A percentile compares a stretch with the other conserved stretches of the same genome.
Evolutionary conservation across 75 land plant species (phyloP).

Genomic region (Isoetes taiwanensis): DNA sequence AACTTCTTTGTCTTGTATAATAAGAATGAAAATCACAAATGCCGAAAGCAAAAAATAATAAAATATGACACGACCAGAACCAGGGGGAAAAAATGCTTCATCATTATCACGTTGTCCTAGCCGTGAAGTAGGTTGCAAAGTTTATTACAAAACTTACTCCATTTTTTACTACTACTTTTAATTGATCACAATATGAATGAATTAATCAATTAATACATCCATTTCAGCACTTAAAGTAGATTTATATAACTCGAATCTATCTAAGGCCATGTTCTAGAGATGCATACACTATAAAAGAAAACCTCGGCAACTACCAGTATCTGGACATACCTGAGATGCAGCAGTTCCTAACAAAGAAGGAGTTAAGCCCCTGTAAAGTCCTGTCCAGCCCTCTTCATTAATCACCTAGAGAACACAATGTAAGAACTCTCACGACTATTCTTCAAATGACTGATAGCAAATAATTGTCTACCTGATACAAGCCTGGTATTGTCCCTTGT

Average conservation of each 20-base stretch:
- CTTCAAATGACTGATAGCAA: not conserved
- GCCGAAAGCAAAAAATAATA: not conserved
- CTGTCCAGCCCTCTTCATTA: constrained; percentile 75
- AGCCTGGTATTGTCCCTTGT: constrained; percentile 40
- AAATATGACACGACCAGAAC: not conserved
- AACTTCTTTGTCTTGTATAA: not conserved
- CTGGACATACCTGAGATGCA: constrained; percentile 59
- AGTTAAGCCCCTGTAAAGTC: constrained; percentile 71
- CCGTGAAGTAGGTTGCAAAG: not conserved
- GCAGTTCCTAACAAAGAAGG: constrained; percentile 91
- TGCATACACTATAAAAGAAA: not conserved
- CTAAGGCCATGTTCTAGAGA: not conserved
- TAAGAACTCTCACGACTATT: not conserved
- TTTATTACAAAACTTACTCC: not conserved
- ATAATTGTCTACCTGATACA: constrained; percentile 38
- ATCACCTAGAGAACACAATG: constrained; percentile 44
- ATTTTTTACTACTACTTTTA: not conserved
- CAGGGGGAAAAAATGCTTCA: not conserved
- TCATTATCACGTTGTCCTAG: not conserved
- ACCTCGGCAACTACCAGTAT: not conserved
- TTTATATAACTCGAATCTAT: not conserved
- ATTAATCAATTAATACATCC: not conserved
- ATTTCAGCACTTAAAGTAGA: no score
- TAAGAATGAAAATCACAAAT: not conserved
- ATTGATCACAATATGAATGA: not conserved